A percentile compares a stretch with the other conserved stretches of the same genome.
phyloP scores from a whole-genome alignment of 2,329 filamentous ascomycete genomes.

The Calonectria multiphialidica region DNA sequence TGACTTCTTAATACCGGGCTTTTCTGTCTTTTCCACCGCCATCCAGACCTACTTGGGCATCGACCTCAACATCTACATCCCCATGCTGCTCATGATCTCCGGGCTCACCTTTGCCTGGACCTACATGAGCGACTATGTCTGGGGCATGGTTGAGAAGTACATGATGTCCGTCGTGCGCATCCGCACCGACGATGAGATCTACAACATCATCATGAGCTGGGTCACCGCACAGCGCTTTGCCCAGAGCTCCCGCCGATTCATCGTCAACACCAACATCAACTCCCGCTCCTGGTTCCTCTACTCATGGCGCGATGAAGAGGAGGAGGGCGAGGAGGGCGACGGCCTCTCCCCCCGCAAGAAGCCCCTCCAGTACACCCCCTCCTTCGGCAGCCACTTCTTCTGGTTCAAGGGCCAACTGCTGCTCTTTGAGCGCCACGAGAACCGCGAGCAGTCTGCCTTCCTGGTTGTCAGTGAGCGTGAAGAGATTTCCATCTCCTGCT shows the following conservation, averaged over 20 bases:
- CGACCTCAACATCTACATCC: slow-evolving; percentile 73
- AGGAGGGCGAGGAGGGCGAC: slow-evolving; percentile 58
- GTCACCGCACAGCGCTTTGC: slow-evolving; percentile 73
- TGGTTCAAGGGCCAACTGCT: slow-evolving; percentile 72
- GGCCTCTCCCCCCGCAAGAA: slow-evolving; percentile 55
- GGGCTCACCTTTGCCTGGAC: slow-evolving; percentile 63
- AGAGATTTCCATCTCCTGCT: slow-evolving; percentile 70
- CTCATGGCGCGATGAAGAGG: slow-evolving; percentile 58
- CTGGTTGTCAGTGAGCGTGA: slow-evolving; percentile 64
- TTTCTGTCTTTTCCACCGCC: slow-evolving; percentile 67
- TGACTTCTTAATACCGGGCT: slow-evolving; percentile 75
- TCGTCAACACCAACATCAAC: slow-evolving; percentile 73
- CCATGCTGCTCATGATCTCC: slow-evolving; percentile 64
- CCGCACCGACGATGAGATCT: slow-evolving; percentile 77
- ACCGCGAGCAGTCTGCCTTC: slow-evolving; percentile 55
- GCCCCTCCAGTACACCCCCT: slow-evolving; percentile 72
- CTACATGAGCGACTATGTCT: slow-evolving; percentile 64
- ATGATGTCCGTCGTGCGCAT: slow-evolving; percentile 77
- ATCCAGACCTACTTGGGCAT: slow-evolving; percentile 69
- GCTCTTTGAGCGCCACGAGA: slow-evolving; percentile 66
- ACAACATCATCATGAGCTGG: slow-evolving; percentile 80
- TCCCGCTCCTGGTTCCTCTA: slow-evolving; percentile 64
- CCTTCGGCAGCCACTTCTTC: slow-evolving; percentile 76
- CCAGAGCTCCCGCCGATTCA: slow-evolving; percentile 69
- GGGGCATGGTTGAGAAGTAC: slow-evolving; percentile 61